Conservation (phyloP, 1,284 basidiomycete species). For the Ceratobasidium sp. region DNA sequence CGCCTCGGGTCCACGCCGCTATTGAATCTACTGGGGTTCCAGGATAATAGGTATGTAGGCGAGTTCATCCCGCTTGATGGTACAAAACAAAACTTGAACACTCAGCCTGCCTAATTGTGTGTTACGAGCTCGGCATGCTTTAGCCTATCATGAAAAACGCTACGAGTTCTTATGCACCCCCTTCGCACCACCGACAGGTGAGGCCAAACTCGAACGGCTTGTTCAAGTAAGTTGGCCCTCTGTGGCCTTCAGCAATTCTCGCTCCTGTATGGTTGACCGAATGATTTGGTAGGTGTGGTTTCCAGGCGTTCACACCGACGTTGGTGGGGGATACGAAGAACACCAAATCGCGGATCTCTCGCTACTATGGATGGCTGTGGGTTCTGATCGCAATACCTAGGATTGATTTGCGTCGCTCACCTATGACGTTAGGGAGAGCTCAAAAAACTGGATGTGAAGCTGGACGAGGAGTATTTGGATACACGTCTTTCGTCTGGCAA, state of each 20-base stretch:
- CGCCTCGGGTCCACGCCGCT: too few species aligned
- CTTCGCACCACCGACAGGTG: background rate
- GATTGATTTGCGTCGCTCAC: background rate
- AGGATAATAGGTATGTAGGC: background rate
- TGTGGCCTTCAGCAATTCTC: background rate
- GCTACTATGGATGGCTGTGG: slow-evolving; percentile 41
- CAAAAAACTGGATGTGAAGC: background rate
- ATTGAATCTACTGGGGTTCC: background rate
- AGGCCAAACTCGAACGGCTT: slow-evolving; percentile 15
- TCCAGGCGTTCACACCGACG: slow-evolving; percentile 37
- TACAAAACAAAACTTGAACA: background rate
- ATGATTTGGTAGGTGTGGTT: slow-evolving; percentile 32
- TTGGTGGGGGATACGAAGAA: slow-evolving; percentile 42
- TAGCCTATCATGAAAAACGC: slow-evolving; percentile 40
- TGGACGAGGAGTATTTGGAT: slow-evolving; percentile 5
- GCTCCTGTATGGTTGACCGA: background rate
- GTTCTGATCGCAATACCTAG: background rate
- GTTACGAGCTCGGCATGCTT: slow-evolving; percentile 32
- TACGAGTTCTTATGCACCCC: slow-evolving; percentile 8
- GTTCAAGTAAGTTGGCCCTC: background rate
- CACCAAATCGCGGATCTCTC: slow-evolving; percentile 40
- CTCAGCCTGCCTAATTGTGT: slow-evolving; percentile 26
- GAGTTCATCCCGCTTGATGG: background rate
- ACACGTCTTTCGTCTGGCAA: background rate
- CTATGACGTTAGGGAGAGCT: background rate